Base-by-base conservation (phyloP, 208 protist species). In the Hexamita inflata region DNA sequence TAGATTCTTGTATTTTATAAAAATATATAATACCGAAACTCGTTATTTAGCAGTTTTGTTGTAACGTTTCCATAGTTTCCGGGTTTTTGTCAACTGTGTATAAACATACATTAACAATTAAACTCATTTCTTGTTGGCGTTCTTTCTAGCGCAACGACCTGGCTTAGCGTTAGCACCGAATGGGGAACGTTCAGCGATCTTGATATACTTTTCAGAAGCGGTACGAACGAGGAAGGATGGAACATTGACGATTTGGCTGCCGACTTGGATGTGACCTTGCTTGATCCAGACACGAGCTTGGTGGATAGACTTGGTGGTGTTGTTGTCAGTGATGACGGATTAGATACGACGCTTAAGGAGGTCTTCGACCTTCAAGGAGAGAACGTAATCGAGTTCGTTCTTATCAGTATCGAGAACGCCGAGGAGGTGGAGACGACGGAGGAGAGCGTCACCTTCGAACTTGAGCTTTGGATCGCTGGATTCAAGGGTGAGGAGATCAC, bases 321-420 rank as follows among this genome's bases (percentile, higher is more conserved):
- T 90, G 28, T 89, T 83, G 85, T 96, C 96, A 89, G 96, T 94
- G 40, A 98, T 93, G 65, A 96, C 82, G 57, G 97, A 98, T 89
- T 99, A 96, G 66, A 99, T 95, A 81, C 97, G 93, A 81, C 97
- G 92, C 85, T 98, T 93, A 49, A 99, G 88, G 87, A 99, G 95
- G 83, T 99, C 93, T 67, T 95, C 88, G 60, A 94, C 85, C 79
- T 94, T 98, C 57, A 99, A 91, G 53, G 89, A 91, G 35, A 99
- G 94, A 74, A 99, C 94, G 88, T 98, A 98, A 94, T 99, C 97
- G 78, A 99, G 93, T 82, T 96, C 94, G 87, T 95, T 89, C 88
- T 97, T 94, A 64, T 88, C 87, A 84, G 96, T 94, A 45, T 94
- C 89, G 57, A 99, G 90, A 80, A 99, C 90, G 78, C 95, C 96